phyloP scores from a whole-genome alignment of 352 stramenopile genomes.

The Phytophthora podocarpi region DNA sequence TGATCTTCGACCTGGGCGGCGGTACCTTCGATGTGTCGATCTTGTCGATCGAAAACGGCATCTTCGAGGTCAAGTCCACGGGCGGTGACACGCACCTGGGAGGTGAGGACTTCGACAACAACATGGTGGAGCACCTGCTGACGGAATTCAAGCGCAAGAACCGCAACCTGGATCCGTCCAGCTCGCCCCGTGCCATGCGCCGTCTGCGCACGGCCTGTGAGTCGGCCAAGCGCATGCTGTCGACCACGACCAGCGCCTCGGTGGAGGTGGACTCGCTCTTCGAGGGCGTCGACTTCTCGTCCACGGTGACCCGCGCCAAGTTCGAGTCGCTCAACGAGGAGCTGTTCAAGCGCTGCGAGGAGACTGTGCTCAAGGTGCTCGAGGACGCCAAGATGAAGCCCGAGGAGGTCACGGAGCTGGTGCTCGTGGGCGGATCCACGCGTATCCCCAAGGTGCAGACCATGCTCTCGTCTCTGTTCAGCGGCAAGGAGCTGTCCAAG shows the following conservation, averaged over 20 bases:
- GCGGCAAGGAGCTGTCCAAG: conserved; percentile 70
- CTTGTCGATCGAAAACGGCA: conserved; percentile 96
- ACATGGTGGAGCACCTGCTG: conserved; percentile 95
- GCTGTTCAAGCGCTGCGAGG: conserved; percentile 84
- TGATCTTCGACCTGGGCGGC: conserved; percentile 97
- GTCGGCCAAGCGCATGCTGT: conserved; percentile 97
- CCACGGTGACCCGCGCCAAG: conserved; percentile 91
- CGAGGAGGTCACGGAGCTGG: conserved; percentile 62
- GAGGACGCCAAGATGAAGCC: conserved; percentile 73
- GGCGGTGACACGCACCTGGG: conserved; percentile 95
- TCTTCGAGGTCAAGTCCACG: conserved; percentile 98
- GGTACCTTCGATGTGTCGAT: conserved; percentile 97
- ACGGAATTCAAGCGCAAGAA: conserved; percentile 95
- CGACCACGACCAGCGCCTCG: conserved; percentile 90
- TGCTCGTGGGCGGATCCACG: conserved; percentile 63
- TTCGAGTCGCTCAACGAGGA: conserved; percentile 92
- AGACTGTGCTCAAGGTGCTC: conserved; percentile 78
- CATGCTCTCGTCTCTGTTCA: conserved; percentile 59
- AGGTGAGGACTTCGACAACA: conserved; percentile 96
- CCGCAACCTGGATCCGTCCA: conserved; percentile 87
- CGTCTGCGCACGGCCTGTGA: conserved; percentile 97
- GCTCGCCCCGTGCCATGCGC: conserved; percentile 92
- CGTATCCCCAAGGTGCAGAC: conserved; percentile 72
- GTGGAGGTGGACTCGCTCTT: conserved; percentile 96
- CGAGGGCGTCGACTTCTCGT: conserved; percentile 95